Evolutionary conservation across 2,329 filamentous ascomycete genomes (phyloP).

Genomic region (Diaporthe humulicola): DNA sequence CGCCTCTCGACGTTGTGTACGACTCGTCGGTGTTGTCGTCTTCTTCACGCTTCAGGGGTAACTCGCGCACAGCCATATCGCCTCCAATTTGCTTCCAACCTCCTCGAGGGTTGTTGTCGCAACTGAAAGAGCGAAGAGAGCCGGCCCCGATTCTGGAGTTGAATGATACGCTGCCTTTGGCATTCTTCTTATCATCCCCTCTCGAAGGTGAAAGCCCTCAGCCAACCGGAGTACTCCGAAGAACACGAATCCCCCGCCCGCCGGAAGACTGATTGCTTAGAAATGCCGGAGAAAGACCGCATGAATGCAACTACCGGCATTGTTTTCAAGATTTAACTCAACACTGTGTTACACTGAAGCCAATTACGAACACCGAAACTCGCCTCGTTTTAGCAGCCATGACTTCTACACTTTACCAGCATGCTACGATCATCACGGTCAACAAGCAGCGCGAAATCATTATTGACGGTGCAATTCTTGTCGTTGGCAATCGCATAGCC

Average conservation of each 20-base stretch:
- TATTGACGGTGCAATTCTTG: slow-evolving; percentile 59
- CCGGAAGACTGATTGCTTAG: slow-evolving; percentile 7
- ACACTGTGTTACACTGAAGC: slow-evolving; percentile 27
- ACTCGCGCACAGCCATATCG: slow-evolving; percentile 6
- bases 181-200: slow-evolving; percentile 20
- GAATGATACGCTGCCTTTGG: slow-evolving; percentile 13
- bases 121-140: background rate
- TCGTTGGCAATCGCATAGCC: slow-evolving; percentile 54
- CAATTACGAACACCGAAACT: background rate
- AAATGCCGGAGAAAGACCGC: slow-evolving; percentile 25
- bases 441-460: slow-evolving; percentile 59
- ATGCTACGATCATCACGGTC: slow-evolving; percentile 66
- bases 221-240: slow-evolving; percentile 17
- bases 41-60: slow-evolving; percentile 17
- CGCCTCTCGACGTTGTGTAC: slow-evolving; percentile 3
- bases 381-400: slow-evolving; percentile 21
- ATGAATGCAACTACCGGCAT: slow-evolving; percentile 19
- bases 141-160: background rate
- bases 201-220: background rate
- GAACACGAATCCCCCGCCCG: slow-evolving; percentile 10
- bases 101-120: background rate
- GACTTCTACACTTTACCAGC: slow-evolving; percentile 53
- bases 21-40: slow-evolving; percentile 23
- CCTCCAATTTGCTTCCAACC: background rate
- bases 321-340: slow-evolving; percentile 13